These are phyloP conservation scores for Solanum hybrid DNA, from an alignment of 305 asterid species.

Conservation along the genomic window DNA sequence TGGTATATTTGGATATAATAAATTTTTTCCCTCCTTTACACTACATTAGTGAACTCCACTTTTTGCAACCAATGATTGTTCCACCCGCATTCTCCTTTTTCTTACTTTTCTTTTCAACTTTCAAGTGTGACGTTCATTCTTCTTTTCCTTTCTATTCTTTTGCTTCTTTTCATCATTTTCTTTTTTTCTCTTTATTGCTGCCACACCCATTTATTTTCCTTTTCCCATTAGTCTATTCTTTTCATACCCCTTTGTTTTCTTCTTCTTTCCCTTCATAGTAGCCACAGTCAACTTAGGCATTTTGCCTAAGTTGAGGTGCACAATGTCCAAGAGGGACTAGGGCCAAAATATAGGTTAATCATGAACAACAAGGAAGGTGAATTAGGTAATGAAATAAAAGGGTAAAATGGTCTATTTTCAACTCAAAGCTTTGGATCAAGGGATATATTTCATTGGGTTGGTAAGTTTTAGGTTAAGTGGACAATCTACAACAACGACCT, in stretches of 20 bases:
- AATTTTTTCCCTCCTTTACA: background rate
- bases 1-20: background rate
- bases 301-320: background rate
- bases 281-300: background rate
- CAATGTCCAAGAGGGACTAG: background rate
- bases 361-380: background rate
- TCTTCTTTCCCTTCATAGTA: no score
- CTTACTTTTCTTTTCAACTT: background rate
- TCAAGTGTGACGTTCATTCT: background rate
- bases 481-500: background rate
- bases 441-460: no score
- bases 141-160: background rate
- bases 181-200: background rate
- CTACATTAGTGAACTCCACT: background rate
- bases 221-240: background rate
- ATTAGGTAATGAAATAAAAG: background rate
- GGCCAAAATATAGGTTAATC: background rate
- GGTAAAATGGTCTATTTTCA: background rate
- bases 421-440: background rate
- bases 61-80: background rate
- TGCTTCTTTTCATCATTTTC: no score
- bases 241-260: background rate
- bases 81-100: background rate
- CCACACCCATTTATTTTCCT: background rate
- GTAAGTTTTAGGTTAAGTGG: background rate